These are phyloP conservation scores for Xerocomellus chrysenteron DNA, from an alignment of 768 basidiomycete species.

Conservation along the genomic window DNA sequence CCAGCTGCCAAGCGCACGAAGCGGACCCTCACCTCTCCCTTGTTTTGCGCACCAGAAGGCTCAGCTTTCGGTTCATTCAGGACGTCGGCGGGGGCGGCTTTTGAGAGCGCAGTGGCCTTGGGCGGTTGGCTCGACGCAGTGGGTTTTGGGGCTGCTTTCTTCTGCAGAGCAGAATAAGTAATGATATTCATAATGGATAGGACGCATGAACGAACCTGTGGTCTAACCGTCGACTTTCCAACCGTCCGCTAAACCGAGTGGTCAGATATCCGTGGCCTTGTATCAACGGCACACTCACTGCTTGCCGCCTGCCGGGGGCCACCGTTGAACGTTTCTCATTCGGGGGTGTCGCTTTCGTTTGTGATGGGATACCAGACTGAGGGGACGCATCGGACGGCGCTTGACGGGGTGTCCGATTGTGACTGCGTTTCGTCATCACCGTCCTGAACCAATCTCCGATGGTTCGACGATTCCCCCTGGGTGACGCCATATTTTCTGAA, in stretches of 20 bases:
- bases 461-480: background rate
- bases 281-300: background rate
- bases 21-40: background rate
- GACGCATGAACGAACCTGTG: background rate
- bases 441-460: background rate
- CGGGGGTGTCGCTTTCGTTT: too few relatives aligned
- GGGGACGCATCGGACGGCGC: background rate
- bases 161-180: background rate
- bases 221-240: background rate
- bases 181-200: too few relatives aligned
- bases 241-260: background rate
- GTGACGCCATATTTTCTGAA: background rate
- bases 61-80: background rate
- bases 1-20: background rate
- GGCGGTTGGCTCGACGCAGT: background rate
- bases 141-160: background rate
- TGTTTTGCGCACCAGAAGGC: background rate
- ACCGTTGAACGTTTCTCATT: background rate
- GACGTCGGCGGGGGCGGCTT: too few relatives aligned
- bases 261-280: background rate
- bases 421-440: background rate
- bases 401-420: background rate
- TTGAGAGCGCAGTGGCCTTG: background rate
- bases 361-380: background rate
- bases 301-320: background rate